Percentiles rank a stretch among this genome's conserved stretches.
Conservation (phyloP, 2,329 filamentous ascomycete genomes). For the Thielaviopsis musarum region DNA sequence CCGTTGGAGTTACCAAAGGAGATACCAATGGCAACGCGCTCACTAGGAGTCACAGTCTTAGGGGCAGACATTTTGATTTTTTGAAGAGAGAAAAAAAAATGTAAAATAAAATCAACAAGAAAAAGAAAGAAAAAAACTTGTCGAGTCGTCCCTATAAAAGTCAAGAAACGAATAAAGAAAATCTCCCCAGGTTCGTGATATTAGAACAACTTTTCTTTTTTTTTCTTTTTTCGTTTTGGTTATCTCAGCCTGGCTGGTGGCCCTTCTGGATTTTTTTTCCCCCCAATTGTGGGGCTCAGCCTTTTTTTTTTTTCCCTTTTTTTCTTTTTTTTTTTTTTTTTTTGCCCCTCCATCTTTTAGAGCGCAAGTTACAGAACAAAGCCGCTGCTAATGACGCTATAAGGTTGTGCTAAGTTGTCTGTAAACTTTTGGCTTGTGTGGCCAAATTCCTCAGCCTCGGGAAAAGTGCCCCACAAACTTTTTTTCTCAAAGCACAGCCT, state of each 20-base stretch:
- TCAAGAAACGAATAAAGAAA: not conserved
- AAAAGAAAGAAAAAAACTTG: not conserved
- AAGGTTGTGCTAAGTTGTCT: too few relatives aligned
- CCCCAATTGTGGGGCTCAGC: constrained; percentile 10
- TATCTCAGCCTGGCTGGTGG: constrained; percentile 2
- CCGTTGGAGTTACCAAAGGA: constrained; percentile 98
- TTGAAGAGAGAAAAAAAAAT: constrained; percentile 1
- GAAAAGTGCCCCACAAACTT: not conserved
- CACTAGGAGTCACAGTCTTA: constrained; percentile 33
- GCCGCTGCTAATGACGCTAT: too few relatives aligned
- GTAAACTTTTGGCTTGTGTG: too few relatives aligned
- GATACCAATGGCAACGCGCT: constrained; percentile 72
- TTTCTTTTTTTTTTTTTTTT: not conserved
- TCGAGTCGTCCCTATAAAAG: not conserved
- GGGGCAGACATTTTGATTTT: constrained; percentile 11
- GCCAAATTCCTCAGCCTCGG: constrained; percentile 4
- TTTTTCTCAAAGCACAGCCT: constrained; percentile 9
- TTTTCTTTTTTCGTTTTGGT: constrained; percentile 1
- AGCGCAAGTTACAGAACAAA: not conserved
- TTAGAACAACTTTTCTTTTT: not conserved
- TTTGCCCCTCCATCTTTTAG: constrained; percentile 6
- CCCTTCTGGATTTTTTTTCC: constrained; percentile 4
- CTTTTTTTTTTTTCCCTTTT: too few relatives aligned
- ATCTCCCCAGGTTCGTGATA: not conserved
- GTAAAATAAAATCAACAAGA: constrained; percentile 5